Evolutionary conservation across 345 rosid species (phyloP), one percentile per base, ranked within the genome.

Genomic region (Populus nigra): DNA sequence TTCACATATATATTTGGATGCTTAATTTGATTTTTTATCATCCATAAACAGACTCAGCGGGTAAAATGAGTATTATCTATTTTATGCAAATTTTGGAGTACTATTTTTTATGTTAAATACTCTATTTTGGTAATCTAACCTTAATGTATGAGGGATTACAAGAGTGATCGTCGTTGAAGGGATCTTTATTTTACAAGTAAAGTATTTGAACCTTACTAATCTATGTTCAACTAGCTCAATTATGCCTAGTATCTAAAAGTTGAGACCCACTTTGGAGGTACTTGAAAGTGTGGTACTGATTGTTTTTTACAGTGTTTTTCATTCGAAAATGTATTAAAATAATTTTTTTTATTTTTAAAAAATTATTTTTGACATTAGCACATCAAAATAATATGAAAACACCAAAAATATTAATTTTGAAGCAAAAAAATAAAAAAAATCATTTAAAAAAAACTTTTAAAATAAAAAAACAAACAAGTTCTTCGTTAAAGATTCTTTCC

Each of bases 281-380:
- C 0, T 33, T 0, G 0, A 4, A 5, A 33, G 35, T 33, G 0
- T 33, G 0, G 4, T 33, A 3, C 0, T 0, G 0, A 3, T 3
- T 33, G 5, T 4, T 33, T 33, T 33, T 33, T 0, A 4, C 4
- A 5, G 5, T 33, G 0, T 33, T 33, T 33, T 33, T 33, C 3
- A 2, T 4, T 4, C 1, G 0, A 0, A 31, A 31, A 31, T 31
- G 3, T 31, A 31, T 31, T 31, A 31, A 31, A 31, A 2, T 31
- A 31, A 31, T 31, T 2, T 31, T 33, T 33, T 33, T 3, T 31
- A 31, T 31, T 31, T 18, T 50, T 15, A 33, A 33, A 33, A 4
- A 33, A 33, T 4, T 33, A 33, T 33, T 33, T 33, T 33, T 33
- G 0, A 33, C 0, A 33, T 4, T 0, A 33, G 0, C 0, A 4